Evolutionary conservation across 306 rosid species (phyloP).

Genomic region (Spatholobus suberectus): DNA sequence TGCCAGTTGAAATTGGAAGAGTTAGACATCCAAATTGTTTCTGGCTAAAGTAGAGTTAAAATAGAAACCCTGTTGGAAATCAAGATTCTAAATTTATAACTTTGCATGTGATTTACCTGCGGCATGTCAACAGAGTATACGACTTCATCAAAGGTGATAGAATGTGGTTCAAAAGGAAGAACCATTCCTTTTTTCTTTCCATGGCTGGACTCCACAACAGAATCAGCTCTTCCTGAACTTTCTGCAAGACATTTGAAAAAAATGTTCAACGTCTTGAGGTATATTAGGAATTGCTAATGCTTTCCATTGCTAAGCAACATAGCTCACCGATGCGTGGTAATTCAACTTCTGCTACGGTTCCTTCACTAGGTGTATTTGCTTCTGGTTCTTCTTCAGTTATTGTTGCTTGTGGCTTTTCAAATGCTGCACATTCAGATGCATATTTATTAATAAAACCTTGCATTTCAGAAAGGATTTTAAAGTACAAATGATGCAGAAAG

Average conservation of each 20-base stretch:
- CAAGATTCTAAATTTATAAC: not conserved
- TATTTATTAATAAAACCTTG: not conserved
- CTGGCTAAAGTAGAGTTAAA: not conserved
- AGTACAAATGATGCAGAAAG: constrained; percentile 14
- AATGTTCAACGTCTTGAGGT: not conserved
- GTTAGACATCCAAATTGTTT: not conserved
- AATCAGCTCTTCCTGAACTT: constrained; percentile 33
- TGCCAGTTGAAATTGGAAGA: constrained; percentile 32
- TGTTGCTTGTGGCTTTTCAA: constrained; percentile 53
- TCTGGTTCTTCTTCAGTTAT: constrained; percentile 41
- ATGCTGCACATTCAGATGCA: constrained; percentile 48
- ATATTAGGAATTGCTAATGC: not conserved
- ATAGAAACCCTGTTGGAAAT: not conserved
- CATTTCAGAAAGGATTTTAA: not conserved
- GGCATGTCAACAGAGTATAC: constrained; percentile 74
- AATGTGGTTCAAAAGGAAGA: constrained; percentile 69
- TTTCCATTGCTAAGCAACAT: no score
- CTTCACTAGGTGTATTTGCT: not conserved
- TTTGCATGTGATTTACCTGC: constrained; percentile 43
- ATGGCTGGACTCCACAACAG: constrained; percentile 38
- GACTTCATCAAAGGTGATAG: constrained; percentile 61
- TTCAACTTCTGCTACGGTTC: constrained; percentile 38
- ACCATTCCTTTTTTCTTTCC: constrained; percentile 65
- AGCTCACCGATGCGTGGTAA: constrained; percentile 49
- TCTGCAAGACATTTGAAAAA: constrained; percentile 40